Evolutionary conservation across 495 filamentous ascomycete species (phyloP).

Genomic region (Daldinia loculata): DNA sequence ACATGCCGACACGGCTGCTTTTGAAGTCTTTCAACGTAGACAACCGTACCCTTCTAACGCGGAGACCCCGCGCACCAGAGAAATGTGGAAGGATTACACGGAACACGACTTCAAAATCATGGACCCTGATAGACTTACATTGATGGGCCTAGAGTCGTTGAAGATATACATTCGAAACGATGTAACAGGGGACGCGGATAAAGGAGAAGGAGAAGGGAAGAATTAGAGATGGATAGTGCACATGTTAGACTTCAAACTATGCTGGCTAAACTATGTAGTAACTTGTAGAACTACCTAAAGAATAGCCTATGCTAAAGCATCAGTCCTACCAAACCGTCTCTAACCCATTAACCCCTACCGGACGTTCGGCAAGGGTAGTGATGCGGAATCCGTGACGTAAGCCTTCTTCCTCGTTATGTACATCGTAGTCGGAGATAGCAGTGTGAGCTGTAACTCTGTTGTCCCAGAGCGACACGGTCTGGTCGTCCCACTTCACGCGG

Average conservation of each 20-base stretch:
- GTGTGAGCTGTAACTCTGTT: slow-evolving; percentile 70
- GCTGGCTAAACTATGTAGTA: too few species aligned
- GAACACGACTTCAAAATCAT: slow-evolving; percentile 4
- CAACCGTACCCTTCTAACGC: neutral
- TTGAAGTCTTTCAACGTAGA: neutral
- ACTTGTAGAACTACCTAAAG: neutral
- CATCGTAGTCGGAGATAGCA: slow-evolving; percentile 63
- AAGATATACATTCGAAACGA: slow-evolving; percentile 20
- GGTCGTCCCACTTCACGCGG: slow-evolving; percentile 74
- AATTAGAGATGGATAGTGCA: neutral
- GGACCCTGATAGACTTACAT: neutral
- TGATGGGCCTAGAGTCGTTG: slow-evolving; percentile 3
- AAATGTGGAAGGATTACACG: slow-evolving; percentile 23
- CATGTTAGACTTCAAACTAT: neutral
- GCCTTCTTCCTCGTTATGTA: slow-evolving; percentile 55
- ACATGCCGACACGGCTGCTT: neutral
- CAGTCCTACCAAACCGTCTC: slow-evolving; percentile 49
- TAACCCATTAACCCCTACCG: slow-evolving; percentile 55
- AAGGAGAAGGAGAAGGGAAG: neutral
- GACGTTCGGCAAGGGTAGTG: slow-evolving; percentile 56
- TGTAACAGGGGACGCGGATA: neutral
- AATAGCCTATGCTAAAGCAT: neutral
- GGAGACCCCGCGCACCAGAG: slow-evolving; percentile 10
- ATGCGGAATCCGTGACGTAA: slow-evolving; percentile 58
- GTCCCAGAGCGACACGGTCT: slow-evolving; percentile 80